Base-by-base conservation (phyloP, 2,329 filamentous ascomycete genomes). In the Triangularia verruculosa region DNA sequence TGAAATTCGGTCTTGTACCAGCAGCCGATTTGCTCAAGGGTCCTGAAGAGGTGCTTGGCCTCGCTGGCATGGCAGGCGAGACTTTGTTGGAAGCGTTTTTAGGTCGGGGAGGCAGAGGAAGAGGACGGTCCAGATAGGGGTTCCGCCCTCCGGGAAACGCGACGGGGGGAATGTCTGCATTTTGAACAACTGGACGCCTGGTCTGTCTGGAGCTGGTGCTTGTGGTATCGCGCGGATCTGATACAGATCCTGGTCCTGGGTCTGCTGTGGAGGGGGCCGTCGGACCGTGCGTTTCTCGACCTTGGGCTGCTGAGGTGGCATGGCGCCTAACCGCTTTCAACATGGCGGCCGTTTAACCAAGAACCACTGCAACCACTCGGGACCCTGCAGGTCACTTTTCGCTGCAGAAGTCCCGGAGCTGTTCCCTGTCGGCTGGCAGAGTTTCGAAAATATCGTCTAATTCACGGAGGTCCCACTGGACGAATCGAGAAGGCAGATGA, bases 11-110 rank as follows among this genome's bases (percentile, higher is more conserved):
- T 52, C 58, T 67, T 27, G 60, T 25, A 43, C 67, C 72, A 54
- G 69, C 71, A 51, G 69, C 68, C 61, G 69, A 65, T 63, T 70
- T 75, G 63, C 62, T 73, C 51, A 71, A 72, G 28, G 74, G 72
- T 22, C 77, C 77, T 30, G 74, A 74, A 57, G 78, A 80, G 20
- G 78, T 80, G 66, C 74, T 79, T 32, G 79, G 78, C 71, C 78
- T 74, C 61, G 73, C 73, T 61, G 72, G 66, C 70, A 75, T 75
- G 68, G 68, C 66, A 64, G 66, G 64, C 62, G 67, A 57, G 32
- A 53, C 39, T 55, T 7, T 8, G 39, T 47, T 47, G 57, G 52
- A 15, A n/a, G 30, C 30, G 54, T 56, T 68, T 67, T 70, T 72
- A 30, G 69, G 70, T 61, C 67, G 71, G 22, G 70, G 71, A 32